phyloP scores from a whole-genome alignment of 169 alveolate species.

The Blepharisma undulans region DNA sequence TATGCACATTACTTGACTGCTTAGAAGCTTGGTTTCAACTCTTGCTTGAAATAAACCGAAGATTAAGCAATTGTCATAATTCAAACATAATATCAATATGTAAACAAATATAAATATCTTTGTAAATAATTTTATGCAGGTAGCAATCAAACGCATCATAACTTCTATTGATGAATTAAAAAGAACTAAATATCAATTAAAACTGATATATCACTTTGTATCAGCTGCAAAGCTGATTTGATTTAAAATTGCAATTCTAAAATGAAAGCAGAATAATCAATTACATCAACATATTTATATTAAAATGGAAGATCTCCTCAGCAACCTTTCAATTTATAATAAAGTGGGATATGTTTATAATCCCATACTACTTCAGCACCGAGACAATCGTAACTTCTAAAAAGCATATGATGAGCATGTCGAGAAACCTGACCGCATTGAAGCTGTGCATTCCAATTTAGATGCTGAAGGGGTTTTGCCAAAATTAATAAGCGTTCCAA shows the following conservation, averaged over 20 bases:
- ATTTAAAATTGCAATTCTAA: background rate
- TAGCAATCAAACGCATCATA: no score
- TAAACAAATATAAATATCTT: no score
- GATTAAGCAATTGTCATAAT: no score
- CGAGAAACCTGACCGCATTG: constrained; percentile 32
- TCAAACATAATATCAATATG: no score
- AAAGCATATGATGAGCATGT: background rate
- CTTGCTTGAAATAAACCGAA: no score
- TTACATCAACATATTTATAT: background rate
- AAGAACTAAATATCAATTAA: no score
- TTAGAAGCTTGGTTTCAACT: no score
- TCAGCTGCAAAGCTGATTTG: background rate
- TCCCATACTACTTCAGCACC: background rate
- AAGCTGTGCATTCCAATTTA: background rate
- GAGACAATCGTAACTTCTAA: constrained; percentile 20
- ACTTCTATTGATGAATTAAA: no score
- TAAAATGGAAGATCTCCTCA: background rate
- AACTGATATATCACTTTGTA: no score
- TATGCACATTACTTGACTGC: no score
- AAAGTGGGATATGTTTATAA: constrained; percentile 37
- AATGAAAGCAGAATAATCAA: background rate
- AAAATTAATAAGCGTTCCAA: background rate
- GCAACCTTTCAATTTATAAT: background rate
- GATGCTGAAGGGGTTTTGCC: background rate
- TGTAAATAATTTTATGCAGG: no score